Base-by-base conservation (phyloP, 768 basidiomycete species). In the Epithele typhae region DNA sequence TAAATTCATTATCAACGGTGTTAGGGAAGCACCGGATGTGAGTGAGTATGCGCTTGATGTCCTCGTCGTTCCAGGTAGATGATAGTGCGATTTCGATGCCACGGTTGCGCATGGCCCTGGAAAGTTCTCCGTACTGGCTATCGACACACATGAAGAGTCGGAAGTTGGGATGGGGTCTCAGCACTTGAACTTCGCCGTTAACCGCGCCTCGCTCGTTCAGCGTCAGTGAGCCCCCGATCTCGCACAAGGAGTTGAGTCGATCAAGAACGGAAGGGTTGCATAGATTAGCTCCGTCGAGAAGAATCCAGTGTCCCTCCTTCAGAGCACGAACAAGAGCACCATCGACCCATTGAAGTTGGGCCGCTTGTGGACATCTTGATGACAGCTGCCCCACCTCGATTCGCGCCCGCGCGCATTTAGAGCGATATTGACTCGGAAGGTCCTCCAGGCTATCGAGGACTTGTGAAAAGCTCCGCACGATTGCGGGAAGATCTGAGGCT, bases 61-160 rank as follows among this genome's bases (percentile, higher is more conserved):
- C 84, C 48, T 82, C 77, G 10, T 67, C 54, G 12, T 61, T 58
- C 39, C 19, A 10, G 11, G 35, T 11, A n/a, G 48, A 41, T 9
- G 73, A 44, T 44, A 92, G 57, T 23, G 77, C 75, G 38, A 97
- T 76, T 65, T 99, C 96, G 27, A 96, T 72, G 15, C 95, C 95
- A 46, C 96, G 82, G 67, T 99, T 99, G 21, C 96, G 86, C 96
- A 99, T 99, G 2, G 96, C 96, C 30, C 96, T 77, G 1, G 96
- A 98, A 10, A 98, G 71, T 66, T 99, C 96, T 37, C 96, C 96
- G 51, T 85, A 77, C 51, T 84, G 83, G 23, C 92, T 88, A 60
- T 99, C 91, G 42, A 94, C 82, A 2, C 84, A 80, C 92, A 99
- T 95, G 68, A 98, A 87, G 5, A 99, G 71, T 22, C 94, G 79